Percentiles rank a stretch among this genome's conserved stretches.
Conservation (phyloP, 116 monocot species). For the Posidonia oceanica region DNA sequence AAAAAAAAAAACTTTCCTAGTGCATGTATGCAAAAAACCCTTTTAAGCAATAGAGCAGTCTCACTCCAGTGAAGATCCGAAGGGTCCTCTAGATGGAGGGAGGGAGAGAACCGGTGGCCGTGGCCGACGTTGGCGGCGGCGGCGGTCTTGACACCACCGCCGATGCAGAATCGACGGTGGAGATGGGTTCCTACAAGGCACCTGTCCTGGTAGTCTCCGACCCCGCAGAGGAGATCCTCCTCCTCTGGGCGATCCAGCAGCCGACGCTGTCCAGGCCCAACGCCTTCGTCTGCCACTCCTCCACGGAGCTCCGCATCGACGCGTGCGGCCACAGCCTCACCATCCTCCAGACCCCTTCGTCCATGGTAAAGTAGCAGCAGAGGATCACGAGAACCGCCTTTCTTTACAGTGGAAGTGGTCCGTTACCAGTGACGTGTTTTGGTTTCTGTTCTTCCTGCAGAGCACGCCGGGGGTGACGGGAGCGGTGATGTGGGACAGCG, state of each 20-base stretch:
- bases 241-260: conserved; percentile 71
- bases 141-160: not conserved
- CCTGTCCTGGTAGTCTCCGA: conserved; percentile 8
- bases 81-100: not conserved
- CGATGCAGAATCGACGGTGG: conserved; percentile 2
- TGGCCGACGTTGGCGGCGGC: not conserved
- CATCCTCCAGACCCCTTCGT: conserved; percentile 77
- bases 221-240: conserved; percentile 57
- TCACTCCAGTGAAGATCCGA: too few relatives aligned
- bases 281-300: conserved; percentile 64
- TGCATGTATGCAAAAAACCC: too few relatives aligned
- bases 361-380: conserved; percentile 35
- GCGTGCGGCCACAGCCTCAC: conserved; percentile 69
- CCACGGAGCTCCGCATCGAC: conserved; percentile 51
- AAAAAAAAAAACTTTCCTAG: too few relatives aligned
- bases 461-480: conserved; percentile 87
- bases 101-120: not conserved
- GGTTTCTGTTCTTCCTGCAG: conserved; percentile 16
- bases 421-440: not conserved
- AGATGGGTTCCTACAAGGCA: conserved; percentile 16
- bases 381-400: too few relatives aligned
- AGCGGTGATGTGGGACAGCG: conserved; percentile 98
- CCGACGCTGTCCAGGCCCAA: conserved; percentile 55
- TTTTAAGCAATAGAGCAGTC: too few relatives aligned
- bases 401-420: too few relatives aligned